Conservation (phyloP, 1,139 yeast genomes). For the Starmera stellimalicola region DNA sequence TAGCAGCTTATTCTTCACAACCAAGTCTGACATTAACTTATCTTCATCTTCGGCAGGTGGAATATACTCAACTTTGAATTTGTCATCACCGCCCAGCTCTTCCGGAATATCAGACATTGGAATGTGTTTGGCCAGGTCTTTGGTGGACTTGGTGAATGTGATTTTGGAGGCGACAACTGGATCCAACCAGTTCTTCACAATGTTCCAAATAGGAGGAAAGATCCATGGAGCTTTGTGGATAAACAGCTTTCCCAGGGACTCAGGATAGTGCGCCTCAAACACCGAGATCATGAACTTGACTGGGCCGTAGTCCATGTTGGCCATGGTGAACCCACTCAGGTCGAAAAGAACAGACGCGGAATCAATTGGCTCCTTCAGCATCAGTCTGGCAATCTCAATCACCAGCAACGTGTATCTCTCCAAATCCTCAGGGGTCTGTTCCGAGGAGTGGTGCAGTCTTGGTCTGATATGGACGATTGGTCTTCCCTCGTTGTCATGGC, state of each 20-base stretch:
- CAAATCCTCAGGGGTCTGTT: constrained; percentile 59
- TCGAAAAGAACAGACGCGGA: constrained; percentile 73
- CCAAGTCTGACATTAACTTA: constrained; percentile 31
- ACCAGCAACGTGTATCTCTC: constrained; percentile 55
- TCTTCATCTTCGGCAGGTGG: constrained; percentile 46
- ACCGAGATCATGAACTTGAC: constrained; percentile 69
- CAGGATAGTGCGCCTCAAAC: constrained; percentile 86
- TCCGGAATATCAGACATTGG: constrained; percentile 44
- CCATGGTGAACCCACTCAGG: constrained; percentile 60
- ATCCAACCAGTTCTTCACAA: constrained; percentile 79
- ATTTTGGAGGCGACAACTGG: constrained; percentile 83
- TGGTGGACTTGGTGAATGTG: constrained; percentile 51
- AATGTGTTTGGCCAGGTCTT: constrained; percentile 52
- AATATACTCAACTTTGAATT: constrained; percentile 42
- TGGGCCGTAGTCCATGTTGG: constrained; percentile 78
- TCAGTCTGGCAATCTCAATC: constrained; percentile 63
- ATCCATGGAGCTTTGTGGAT: constrained; percentile 91
- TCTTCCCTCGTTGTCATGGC: constrained; percentile 52
- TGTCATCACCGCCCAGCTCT: constrained; percentile 59
- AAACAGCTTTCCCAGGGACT: constrained; percentile 62
- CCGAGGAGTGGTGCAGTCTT: constrained; percentile 60
- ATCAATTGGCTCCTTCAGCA: constrained; percentile 54
- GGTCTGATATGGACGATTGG: constrained; percentile 69
- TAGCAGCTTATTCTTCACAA: constrained; percentile 29
- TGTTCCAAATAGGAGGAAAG: constrained; percentile 77